Percentiles rank a stretch among this genome's conserved stretches.
Conservation (phyloP, 2,329 filamentous ascomycete species). For the Fusarium acutatum region DNA sequence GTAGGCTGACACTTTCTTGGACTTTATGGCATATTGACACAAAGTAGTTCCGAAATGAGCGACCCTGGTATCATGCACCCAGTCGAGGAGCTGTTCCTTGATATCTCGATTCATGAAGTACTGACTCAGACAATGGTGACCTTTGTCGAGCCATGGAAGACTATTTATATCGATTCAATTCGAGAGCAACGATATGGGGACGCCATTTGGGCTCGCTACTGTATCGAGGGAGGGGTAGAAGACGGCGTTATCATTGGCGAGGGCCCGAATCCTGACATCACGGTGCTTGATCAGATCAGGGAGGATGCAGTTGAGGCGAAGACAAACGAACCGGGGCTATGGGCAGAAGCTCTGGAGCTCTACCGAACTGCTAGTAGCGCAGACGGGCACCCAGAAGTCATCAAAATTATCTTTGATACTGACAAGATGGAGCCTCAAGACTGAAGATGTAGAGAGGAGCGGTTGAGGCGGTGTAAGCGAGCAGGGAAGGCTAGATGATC, state of each 20-base stretch:
- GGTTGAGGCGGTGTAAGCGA: neutral
- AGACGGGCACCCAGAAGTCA: neutral
- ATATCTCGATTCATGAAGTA: neutral
- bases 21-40: neutral
- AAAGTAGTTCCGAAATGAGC: neutral
- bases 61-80: neutral
- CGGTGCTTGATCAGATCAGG: neutral
- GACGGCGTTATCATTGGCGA: neutral
- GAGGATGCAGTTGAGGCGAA: neutral
- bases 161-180: neutral
- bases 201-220: neutral
- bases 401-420: neutral
- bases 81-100: neutral
- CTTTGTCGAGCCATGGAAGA: neutral
- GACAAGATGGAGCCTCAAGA: neutral
- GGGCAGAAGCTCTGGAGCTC: neutral
- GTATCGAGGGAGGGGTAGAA: neutral
- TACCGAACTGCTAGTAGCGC: neutral
- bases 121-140: neutral
- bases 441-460: neutral
- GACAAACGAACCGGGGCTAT: neutral
- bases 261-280: neutral
- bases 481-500: neutral
- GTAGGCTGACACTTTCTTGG: neutral
- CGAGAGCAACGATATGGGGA: neutral